Evolutionary conservation across 768 basidiomycete genomes (phyloP), one percentile per base, ranked within the genome.

Genomic region (Mycena albidolilacea): DNA sequence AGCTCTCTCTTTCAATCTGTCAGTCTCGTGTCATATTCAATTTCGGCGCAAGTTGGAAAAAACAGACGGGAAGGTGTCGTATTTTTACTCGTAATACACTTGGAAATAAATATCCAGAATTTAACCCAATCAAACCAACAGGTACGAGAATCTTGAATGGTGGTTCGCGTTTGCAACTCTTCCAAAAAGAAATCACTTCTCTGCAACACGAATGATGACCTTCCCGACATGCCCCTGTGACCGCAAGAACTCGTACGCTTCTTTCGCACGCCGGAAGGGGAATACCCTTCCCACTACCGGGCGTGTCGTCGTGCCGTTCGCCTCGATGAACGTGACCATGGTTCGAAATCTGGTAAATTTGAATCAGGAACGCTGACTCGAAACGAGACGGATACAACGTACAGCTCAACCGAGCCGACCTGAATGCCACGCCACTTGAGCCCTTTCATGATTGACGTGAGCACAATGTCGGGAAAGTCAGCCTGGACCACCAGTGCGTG

Each of bases 221-320:
- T 90, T 89, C 50, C 88, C 88, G 8, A 88, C 84, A 76, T 89
- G 87, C 72, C 83, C 81, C 62, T 87, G 86, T 6, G 82, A 82
- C 69, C 84, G 80, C 71, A 87, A 78, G 75, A 87, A 84, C 66
- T 81, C 77, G 73, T 85, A 89, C 7, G 88, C 89, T 48, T 84
- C 82, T 21, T 78, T 77, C 15, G 83, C 78, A 52, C 88, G 76
- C 41, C 85, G 83, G 75, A 88, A 90, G 38, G 80, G 66, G 79
- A 89, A 88, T 3, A 88, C 85, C 80, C 84, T 87, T 79, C 88
- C 86, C 54, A 89, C 78, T 19, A 86, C 81, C 3, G 88, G 87
- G 39, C 78, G 81, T 11, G 88, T 83, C 35, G 81, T 77, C 21
- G 77, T 77, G 2, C 67, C 66, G 19, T 80, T 77, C 10, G 82